Evolutionary conservation across 331 rosid genomes (phyloP).

Genomic region (Spiraea crenata): DNA sequence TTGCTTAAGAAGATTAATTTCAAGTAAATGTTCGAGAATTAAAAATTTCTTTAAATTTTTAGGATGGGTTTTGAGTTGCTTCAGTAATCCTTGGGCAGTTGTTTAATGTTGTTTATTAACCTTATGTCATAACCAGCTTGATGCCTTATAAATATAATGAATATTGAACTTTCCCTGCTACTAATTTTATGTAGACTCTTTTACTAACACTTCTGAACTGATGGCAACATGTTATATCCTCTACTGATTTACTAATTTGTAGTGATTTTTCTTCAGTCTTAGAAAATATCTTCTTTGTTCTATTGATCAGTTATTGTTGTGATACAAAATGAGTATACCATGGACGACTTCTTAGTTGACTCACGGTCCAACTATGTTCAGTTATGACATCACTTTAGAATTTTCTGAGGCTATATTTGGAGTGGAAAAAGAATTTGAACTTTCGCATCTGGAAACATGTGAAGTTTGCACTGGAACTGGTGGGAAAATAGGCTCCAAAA

Average conservation of each 20-base stretch:
- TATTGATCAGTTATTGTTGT: slow-evolving; percentile 6
- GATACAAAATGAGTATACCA: slow-evolving; percentile 5
- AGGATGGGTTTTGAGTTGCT: slow-evolving; percentile 4
- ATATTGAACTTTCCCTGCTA: background rate
- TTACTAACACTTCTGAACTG: background rate
- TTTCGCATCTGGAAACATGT: slow-evolving; percentile 93
- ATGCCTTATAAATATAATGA: background rate
- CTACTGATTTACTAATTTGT: background rate
- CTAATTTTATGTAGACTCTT: background rate
- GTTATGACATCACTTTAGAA: slow-evolving; percentile 81
- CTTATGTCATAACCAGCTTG: background rate
- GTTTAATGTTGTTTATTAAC: background rate
- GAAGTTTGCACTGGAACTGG: slow-evolving; percentile 87
- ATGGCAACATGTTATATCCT: background rate
- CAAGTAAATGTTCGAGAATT: background rate
- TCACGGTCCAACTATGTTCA: slow-evolving; percentile 30
- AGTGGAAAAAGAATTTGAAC: slow-evolving; percentile 84
- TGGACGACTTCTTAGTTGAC: slow-evolving; percentile 29
- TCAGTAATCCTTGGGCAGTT: background rate
- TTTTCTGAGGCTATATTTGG: slow-evolving; percentile 91
- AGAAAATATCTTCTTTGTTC: slow-evolving; percentile 2
- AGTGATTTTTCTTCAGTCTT: background rate
- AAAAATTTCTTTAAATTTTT: background rate
- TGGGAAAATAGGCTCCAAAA: slow-evolving; percentile 75
- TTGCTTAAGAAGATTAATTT: slow-evolving; percentile 6